These are phyloP conservation scores for Lathyrus tuberosus DNA, from an alignment of 306 rosid genomes.

Conservation along the genomic window DNA sequence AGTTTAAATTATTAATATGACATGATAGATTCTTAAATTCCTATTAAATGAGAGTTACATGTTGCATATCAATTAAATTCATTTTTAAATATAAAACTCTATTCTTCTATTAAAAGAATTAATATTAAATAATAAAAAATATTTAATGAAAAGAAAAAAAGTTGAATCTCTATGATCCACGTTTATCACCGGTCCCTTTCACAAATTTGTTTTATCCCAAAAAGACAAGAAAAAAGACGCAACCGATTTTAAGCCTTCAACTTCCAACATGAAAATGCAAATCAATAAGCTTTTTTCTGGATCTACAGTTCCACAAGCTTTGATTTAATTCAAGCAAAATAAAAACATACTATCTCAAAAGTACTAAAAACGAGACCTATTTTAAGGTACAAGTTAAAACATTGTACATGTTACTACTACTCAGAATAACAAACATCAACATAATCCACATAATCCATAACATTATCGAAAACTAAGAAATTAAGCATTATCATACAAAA, in stretches of 20 bases:
- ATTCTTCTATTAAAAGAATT: too few relatives aligned
- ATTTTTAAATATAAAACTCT: too few relatives aligned
- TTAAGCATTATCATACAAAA: constrained; percentile 34
- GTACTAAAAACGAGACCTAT: neutral
- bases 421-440: neutral
- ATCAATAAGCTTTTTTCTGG: neutral
- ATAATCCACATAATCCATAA: too few relatives aligned
- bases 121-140: too few relatives aligned
- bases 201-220: neutral
- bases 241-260: neutral
- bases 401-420: neutral
- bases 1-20: too few relatives aligned
- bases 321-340: neutral
- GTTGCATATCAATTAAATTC: too few relatives aligned
- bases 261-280: neutral
- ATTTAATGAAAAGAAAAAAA: too few relatives aligned
- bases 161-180: constrained; percentile 14
- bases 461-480: too few relatives aligned
- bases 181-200: constrained; percentile 6
- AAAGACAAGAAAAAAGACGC: neutral
- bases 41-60: too few relatives aligned
- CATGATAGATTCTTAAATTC: too few relatives aligned
- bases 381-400: neutral
- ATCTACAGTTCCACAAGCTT: neutral
- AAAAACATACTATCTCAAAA: constrained; percentile 16